Evolutionary conservation across 1,139 yeast genomes (phyloP).

Genomic region (Protomyces lactucae-debilis): DNA sequence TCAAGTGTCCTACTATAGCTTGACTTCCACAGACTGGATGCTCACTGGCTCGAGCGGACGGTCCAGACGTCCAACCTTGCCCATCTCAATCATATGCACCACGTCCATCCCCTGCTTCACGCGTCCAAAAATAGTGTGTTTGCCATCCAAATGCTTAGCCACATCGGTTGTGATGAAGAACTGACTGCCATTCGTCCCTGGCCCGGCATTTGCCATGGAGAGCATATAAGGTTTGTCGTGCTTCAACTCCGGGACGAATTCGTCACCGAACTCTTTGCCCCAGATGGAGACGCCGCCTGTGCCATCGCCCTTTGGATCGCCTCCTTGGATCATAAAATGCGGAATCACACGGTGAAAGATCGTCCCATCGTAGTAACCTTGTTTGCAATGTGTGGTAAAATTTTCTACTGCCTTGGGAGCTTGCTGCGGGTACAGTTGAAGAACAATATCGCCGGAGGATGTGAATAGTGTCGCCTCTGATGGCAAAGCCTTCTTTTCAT

Average conservation of each 20-base stretch:
- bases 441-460: constrained; percentile 46
- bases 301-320: constrained; percentile 51
- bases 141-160: constrained; percentile 50
- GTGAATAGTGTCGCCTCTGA: constrained; percentile 43
- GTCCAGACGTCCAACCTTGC: constrained; percentile 37
- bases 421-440: constrained; percentile 41
- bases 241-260: constrained; percentile 41
- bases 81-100: constrained; percentile 39
- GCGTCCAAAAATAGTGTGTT: constrained; percentile 60
- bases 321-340: constrained; percentile 52
- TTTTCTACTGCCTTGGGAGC: constrained; percentile 49
- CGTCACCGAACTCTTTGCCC: constrained; percentile 47
- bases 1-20: not conserved
- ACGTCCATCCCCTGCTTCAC: constrained; percentile 44
- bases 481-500: not conserved
- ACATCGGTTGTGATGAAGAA: constrained; percentile 51
- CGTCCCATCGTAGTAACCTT: constrained; percentile 44
- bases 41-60: constrained; percentile 40
- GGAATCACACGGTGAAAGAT: constrained; percentile 50
- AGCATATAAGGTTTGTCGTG: constrained; percentile 47
- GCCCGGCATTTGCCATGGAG: constrained; percentile 63
- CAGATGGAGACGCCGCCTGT: constrained; percentile 48
- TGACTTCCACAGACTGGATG: constrained; percentile 32
- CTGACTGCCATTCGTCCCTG: constrained; percentile 59
- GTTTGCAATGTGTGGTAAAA: constrained; percentile 42